A percentile compares a stretch with the other conserved stretches of the same genome.
Evolutionary conservation across 768 basidiomycete genomes (phyloP).

Genomic region (Boletus sp.): DNA sequence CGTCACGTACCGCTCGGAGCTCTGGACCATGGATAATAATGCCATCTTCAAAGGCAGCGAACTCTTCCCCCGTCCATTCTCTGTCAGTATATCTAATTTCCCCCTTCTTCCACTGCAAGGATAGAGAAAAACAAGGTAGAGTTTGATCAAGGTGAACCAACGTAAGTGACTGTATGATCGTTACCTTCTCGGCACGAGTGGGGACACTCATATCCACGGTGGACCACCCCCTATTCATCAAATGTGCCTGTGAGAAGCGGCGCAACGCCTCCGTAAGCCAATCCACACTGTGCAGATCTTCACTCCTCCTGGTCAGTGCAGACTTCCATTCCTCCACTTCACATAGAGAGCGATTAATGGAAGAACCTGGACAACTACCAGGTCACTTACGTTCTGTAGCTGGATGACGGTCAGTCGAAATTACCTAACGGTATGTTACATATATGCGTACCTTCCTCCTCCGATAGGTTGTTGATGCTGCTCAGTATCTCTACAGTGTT

Average conservation of each 20-base stretch:
- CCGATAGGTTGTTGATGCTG: slow-evolving; percentile 59
- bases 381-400: slow-evolving; percentile 54
- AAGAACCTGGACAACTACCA: background rate
- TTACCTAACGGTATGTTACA: slow-evolving; percentile 16
- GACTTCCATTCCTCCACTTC: slow-evolving; percentile 69
- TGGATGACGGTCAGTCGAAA: slow-evolving; percentile 30
- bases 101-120: slow-evolving; percentile 65
- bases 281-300: slow-evolving; percentile 64
- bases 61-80: slow-evolving; percentile 69
- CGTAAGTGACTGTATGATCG: slow-evolving; percentile 5
- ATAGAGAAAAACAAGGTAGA: background rate
- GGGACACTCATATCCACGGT: slow-evolving; percentile 63
- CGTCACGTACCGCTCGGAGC: slow-evolving; percentile 73
- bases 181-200: slow-evolving; percentile 64
- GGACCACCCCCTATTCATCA: slow-evolving; percentile 54
- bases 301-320: slow-evolving; percentile 50
- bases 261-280: slow-evolving; percentile 77
- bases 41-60: slow-evolving; percentile 73
- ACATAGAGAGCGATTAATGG: slow-evolving; percentile 4
- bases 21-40: slow-evolving; percentile 75
- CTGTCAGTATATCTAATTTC: slow-evolving; percentile 67
- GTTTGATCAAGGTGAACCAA: slow-evolving; percentile 10
- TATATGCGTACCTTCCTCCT: slow-evolving; percentile 59
- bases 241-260: slow-evolving; percentile 67
- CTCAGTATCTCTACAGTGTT: slow-evolving; percentile 73